Base-by-base conservation (phyloP, 306 rosid genomes). In the Ormosia emarginata region DNA sequence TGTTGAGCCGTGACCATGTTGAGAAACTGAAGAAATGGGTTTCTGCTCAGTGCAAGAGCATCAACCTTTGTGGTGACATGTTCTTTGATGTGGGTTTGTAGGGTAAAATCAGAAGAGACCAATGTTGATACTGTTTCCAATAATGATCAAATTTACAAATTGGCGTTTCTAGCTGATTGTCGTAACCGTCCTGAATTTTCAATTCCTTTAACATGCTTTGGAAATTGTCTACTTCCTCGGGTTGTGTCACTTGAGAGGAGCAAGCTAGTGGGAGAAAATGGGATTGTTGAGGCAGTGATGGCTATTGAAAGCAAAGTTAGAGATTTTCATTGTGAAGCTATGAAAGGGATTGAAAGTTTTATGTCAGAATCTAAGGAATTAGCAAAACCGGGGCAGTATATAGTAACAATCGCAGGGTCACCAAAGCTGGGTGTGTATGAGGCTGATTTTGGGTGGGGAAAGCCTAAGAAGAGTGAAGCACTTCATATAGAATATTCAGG, bases 391-490 rank as follows among this genome's bases (percentile, higher is more conserved):
- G 30, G n/a, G 12, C 2, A 15, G 10, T 0, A 18, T 69, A 5
- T 8, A 0, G n/a, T 77, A 0, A 17, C 0, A 24, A 9, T 75
- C 0, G 80, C 73, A n/a, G 87, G 80, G 2, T 83, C 85, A 2
- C 72, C 82, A 1, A 83, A 32, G 14, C 18, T 82, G 3, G 80
- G 73, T 18, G 15, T 64, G 15, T 83, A 83, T 18, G 64, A 79
- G 12, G 69, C 80, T 10, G 80, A 86, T 75, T 86, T 86, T 67
- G 89, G 87, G 14, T 79, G 75, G 77, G 89, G 83, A 12, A 86
- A 43, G 61, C 85, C 80, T 0, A 65, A 37, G 58, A 86, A 75
- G 67, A 44, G 57, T 15, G 85, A 83, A 37, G 6, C 49, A 6
- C 77, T 83, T 55, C 87, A 86, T 0, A 55, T 30, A 41, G 83